Conservation (phyloP, 305 asterid genomes). For the Rubia tinctorum region DNA sequence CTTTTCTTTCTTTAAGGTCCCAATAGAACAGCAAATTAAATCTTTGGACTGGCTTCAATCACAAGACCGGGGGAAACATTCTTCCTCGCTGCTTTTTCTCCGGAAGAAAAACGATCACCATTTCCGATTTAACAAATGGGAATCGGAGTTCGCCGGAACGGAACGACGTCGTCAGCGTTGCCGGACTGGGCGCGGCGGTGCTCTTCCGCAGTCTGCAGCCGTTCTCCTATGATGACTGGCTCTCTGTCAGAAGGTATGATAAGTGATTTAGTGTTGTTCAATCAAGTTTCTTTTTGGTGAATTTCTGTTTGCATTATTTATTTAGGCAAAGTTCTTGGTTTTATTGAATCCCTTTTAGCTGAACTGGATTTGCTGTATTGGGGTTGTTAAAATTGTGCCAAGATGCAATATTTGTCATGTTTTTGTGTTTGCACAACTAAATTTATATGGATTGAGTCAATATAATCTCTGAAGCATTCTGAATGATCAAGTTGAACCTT, state of each 20-base stretch:
- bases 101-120: conserved; percentile 34
- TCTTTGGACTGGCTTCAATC: conserved; percentile 91
- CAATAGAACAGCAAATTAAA: conserved; percentile 59
- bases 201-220: conserved; percentile 67
- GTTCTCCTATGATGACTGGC: conserved; percentile 76
- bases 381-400: not conserved
- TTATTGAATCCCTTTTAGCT: too few species aligned
- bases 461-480: not conserved
- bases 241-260: conserved; percentile 63
- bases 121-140: conserved; percentile 28
- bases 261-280: not conserved
- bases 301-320: not conserved
- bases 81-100: conserved; percentile 90
- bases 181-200: conserved; percentile 88
- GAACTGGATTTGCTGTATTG: too few species aligned
- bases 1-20: conserved; percentile 48
- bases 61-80: conserved; percentile 36
- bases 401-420: not conserved
- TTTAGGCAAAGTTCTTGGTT: too few species aligned
- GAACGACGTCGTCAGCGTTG: conserved; percentile 61
- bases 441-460: too few species aligned
- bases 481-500: not conserved
- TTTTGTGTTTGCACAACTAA: too few species aligned
- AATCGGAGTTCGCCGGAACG: conserved; percentile 21
- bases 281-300: not conserved